Percentiles rank a stretch among this genome's conserved stretches.
Evolutionary conservation across 2,329 filamentous ascomycete genomes (phyloP).

Genomic region (Trichophyton benhamiae): DNA sequence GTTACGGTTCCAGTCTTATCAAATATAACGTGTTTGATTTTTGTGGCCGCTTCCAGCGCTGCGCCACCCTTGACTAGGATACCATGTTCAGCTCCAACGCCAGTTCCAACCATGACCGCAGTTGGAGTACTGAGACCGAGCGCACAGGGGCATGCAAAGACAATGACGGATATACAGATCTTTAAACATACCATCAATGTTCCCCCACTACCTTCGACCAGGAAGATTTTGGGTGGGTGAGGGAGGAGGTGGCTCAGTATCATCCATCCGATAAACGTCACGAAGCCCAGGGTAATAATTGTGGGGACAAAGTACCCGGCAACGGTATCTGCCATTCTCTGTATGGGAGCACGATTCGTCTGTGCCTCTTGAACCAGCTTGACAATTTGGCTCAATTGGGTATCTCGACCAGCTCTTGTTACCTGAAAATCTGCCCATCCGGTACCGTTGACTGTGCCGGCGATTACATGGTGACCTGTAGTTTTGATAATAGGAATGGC

Average conservation of each 20-base stretch:
- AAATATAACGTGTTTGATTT: conserved; percentile 56
- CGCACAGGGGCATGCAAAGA: conserved; percentile 93
- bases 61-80: conserved; percentile 97
- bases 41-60: conserved; percentile 64
- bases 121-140: conserved; percentile 93
- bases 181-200: conserved; percentile 95
- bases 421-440: conserved; percentile 87
- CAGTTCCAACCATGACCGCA: conserved; percentile 98
- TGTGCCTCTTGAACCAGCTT: conserved; percentile 97
- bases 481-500: conserved; percentile 89
- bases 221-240: conserved; percentile 80
- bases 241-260: conserved; percentile 73
- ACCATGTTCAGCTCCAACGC: conserved; percentile 84
- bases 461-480: conserved; percentile 67
- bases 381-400: conserved; percentile 94
- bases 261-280: conserved; percentile 91
- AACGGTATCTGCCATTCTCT: conserved; percentile 77
- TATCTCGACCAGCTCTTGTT: conserved; percentile 83
- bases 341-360: conserved; percentile 85
- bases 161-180: conserved; percentile 95
- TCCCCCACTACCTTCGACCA: conserved; percentile 66
- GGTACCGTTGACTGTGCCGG: conserved; percentile 88
- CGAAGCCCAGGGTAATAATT: conserved; percentile 70
- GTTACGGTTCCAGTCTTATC: conserved; percentile 81
- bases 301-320: conserved; percentile 89